Evolutionary conservation across 148 eudicot genomes (phyloP).

Genomic region (Chenopodium album): DNA sequence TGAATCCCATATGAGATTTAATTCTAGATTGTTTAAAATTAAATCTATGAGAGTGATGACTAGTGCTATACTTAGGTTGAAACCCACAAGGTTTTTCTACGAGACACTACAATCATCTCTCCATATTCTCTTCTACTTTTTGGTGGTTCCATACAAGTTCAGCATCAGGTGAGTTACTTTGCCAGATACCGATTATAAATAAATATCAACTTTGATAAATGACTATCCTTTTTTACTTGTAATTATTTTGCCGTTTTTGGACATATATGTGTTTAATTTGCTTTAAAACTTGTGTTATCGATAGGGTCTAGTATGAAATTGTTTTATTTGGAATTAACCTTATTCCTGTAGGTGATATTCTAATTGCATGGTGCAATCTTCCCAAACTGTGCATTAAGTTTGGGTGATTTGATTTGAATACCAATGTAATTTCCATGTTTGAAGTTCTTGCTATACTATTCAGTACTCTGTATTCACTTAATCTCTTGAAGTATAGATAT

Average conservation of each 20-base stretch:
- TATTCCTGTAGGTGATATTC: not conserved
- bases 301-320: no score
- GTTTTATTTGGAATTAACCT: not conserved
- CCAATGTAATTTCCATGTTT: no score
- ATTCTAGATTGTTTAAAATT: not conserved
- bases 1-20: not conserved
- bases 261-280: not conserved
- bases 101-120: constrained; percentile 91
- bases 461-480: no score
- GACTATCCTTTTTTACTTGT: not conserved
- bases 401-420: no score
- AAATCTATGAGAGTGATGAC: not conserved
- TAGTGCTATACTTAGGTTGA: constrained; percentile 59
- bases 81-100: constrained; percentile 75
- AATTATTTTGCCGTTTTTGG: not conserved
- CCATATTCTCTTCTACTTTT: constrained; percentile 91
- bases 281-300: not conserved
- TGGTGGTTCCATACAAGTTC: constrained; percentile 84
- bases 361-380: not conserved
- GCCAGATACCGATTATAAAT: not conserved
- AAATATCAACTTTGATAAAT: not conserved
- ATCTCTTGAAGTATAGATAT: no score
- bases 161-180: constrained; percentile 70
- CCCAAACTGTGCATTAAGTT: no score
- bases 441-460: no score